A percentile compares a stretch with the other conserved stretches of the same genome.
phyloP scores from a whole-genome alignment of 176 grass and related monocot species.

The Carex parvula region DNA sequence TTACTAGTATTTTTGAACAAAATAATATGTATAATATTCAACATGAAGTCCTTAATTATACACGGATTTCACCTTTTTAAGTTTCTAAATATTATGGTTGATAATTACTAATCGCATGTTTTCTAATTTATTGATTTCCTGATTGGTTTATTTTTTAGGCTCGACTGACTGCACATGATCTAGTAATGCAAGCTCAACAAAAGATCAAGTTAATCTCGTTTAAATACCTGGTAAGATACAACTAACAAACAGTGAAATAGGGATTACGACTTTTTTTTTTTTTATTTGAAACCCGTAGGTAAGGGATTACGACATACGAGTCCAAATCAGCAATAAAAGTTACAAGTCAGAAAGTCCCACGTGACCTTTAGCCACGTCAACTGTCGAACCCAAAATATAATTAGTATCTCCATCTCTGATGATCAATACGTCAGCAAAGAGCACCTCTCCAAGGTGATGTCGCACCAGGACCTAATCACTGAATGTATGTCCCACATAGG shows the following conservation, averaged over 20 bases:
- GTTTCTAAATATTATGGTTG: not conserved
- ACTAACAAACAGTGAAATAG: not conserved
- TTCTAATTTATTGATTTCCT: no score
- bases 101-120: not conserved
- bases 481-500: not conserved
- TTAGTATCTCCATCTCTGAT: not conserved
- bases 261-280: not conserved
- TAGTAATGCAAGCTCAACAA: not conserved
- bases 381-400: no score
- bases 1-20: no score
- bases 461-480: not conserved
- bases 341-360: not conserved
- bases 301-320: no score
- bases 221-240: not conserved
- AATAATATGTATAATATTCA: no score
- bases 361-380: not conserved
- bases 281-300: no score
- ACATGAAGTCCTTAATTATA: no score
- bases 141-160: not conserved
- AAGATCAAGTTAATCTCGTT: not conserved
- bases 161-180: not conserved
- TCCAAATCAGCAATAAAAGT: not conserved
- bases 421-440: not conserved
- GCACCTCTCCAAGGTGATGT: not conserved
- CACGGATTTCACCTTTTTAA: not conserved